These are phyloP conservation scores for Lactarius sp. DNA, from an alignment of 768 basidiomycete species.

Conservation along the genomic window DNA sequence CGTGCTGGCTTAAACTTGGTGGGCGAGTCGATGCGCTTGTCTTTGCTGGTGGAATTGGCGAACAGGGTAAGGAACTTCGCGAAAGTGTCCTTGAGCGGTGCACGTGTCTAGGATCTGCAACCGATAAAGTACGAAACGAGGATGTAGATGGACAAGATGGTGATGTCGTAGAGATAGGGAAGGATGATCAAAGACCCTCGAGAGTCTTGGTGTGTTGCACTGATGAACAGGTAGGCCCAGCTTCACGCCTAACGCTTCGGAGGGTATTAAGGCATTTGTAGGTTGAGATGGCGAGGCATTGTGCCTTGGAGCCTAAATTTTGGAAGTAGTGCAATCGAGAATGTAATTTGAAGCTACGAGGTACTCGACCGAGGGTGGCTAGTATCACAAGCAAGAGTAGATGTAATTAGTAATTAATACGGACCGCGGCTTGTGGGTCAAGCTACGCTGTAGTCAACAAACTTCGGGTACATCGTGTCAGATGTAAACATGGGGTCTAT, in stretches of 20 bases:
- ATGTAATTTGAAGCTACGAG: neutral
- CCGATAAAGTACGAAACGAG: slow-evolving; percentile 47
- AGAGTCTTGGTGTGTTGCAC: slow-evolving; percentile 58
- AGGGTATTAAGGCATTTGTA: slow-evolving; percentile 6
- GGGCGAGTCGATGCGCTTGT: slow-evolving; percentile 47
- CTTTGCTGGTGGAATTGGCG: slow-evolving; percentile 87
- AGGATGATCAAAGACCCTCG: slow-evolving; percentile 26
- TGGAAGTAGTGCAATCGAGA: slow-evolving; percentile 21
- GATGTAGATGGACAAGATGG: slow-evolving; percentile 36
- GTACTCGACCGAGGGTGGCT: no score
- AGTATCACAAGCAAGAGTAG: no score
- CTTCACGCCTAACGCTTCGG: neutral
- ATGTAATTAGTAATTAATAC: no score
- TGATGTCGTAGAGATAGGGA: slow-evolving; percentile 45
- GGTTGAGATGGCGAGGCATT: slow-evolving; percentile 45
- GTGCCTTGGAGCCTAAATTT: slow-evolving; percentile 31
- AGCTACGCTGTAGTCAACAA: no score
- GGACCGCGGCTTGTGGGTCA: no score
- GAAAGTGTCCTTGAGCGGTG: slow-evolving; percentile 50
- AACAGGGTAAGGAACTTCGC: slow-evolving; percentile 60
- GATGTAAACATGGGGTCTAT: neutral
- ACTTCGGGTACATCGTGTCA: neutral
- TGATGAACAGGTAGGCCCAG: slow-evolving; percentile 51
- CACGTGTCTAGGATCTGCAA: slow-evolving; percentile 55
- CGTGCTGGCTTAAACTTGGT: slow-evolving; percentile 69